Base-by-base conservation (phyloP, 192 early-diverging fungal genomes). In the Coemansia sp. region DNA sequence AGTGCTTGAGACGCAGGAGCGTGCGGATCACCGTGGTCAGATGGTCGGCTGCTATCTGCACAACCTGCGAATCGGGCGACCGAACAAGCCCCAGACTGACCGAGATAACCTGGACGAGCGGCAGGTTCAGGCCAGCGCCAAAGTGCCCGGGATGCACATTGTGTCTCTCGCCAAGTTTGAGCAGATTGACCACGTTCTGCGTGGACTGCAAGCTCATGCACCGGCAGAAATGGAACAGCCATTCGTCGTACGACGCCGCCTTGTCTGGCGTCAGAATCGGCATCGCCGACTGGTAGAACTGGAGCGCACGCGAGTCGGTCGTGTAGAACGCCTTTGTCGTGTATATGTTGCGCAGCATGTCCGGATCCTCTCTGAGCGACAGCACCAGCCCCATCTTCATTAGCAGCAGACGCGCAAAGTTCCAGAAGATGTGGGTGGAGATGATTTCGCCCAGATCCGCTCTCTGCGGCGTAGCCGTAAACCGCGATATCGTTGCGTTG, bases 171-270 rank as follows among this genome's bases (percentile, higher is more conserved):
- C 74, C 79, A 6, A 81, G 68, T 59, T 76, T 73, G 12, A 81
- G 66, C 61, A 81, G 62, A 36, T 76, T 81, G 8, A 81, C 74
- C 7, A 81, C 67, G 67, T 81, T 81, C 52, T 81, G 79, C 57
- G 74, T 62, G 61, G 79, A 81, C 71, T 81, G 79, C 61, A 81
- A 61, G 32, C 79, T 73, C 79, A 81, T 81, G 58, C 74, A 81
- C 32, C 79, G 79, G 65, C 79, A 81, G 32, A 81, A 81, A n/a
- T 81, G 79, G 60, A 81, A 81, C 67, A 81, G 67, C 79, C 79
- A 81, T 70, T 81, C 66, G 71, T 81, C 74, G 58, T 76, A 81
- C 43, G 73, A 73, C 22, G 59, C 74, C 0, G 79, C 71, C 65
- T 76, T 76, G 60, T 81, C 79, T 6, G 79, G 79, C 61, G 79